These are phyloP conservation scores for Dovyalis caffra DNA, from an alignment of 345 rosid species.

Conservation along the genomic window DNA sequence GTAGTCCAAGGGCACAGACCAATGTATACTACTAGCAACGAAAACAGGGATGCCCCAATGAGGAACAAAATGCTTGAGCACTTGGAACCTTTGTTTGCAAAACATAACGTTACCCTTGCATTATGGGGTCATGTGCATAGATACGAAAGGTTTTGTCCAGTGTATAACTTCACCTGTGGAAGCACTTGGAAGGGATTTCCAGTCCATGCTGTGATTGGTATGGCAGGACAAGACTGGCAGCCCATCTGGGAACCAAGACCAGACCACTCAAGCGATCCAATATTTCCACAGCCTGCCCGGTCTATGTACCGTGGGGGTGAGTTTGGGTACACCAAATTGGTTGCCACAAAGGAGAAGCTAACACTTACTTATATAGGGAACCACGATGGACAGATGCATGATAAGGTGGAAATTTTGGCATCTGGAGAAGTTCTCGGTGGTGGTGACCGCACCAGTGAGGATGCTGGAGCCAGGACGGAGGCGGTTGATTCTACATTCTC, in stretches of 20 bases:
- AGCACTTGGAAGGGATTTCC: conserved; percentile 60
- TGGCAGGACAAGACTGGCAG: conserved; percentile 96
- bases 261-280: conserved; percentile 55
- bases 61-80: conserved; percentile 64
- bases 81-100: conserved; percentile 76
- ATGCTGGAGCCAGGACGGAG: conserved; percentile 14
- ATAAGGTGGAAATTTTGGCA: conserved; percentile 70
- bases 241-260: conserved; percentile 81
- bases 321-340: conserved; percentile 82
- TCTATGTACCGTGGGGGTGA: conserved; percentile 91
- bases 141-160: conserved; percentile 88
- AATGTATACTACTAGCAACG: conserved; percentile 84
- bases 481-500: conserved; percentile 34
- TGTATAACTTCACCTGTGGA: conserved; percentile 75
- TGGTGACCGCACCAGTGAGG: conserved; percentile 7
- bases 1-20: conserved; percentile 92
- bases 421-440: conserved; percentile 66
- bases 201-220: conserved; percentile 88
- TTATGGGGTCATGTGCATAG: conserved; percentile 96
- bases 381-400: conserved; percentile 89
- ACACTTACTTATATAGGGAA: conserved; percentile 71
- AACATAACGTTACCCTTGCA: conserved; percentile 71
- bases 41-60: conserved; percentile 51
- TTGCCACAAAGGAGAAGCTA: conserved; percentile 78
- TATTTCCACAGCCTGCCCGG: conserved; percentile 71